Evolutionary conservation across 2,329 filamentous ascomycete species (phyloP), one percentile per base, ranked within the genome.

Genomic region (Camillea tinctor): DNA sequence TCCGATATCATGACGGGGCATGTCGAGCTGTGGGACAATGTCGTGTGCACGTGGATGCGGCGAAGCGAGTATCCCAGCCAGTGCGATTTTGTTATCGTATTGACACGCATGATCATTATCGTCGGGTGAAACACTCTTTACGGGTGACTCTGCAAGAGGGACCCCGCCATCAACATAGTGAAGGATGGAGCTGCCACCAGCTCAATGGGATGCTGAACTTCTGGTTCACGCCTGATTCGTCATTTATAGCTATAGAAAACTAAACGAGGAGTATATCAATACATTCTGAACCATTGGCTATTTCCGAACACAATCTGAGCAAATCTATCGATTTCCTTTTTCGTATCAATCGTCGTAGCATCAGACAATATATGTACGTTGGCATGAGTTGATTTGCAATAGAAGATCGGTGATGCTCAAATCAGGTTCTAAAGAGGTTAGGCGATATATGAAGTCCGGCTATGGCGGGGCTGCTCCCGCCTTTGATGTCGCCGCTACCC

Each of bases 21-120:
- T 60, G 58, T 48, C 58, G 54, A 6, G 51, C 58, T 24, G 55
- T 60, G 26, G 55, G 58, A 55, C 58, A 57, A 11, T 60, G 58
- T 24, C 58, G 58, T 19, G 26, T 60, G 30, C 1, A 1, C 21
- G 22, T 55, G 15, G 58, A 60, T 52, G 20, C 58, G 19, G 6
- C 48, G 30, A 57, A 51, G n/a, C 40, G 54, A 20, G 21, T 59
- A 51, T 3, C 8, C 19, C 44, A 59, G 49, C 57, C 57, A 15
- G 52, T 30, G 17, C 57, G 52, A 54, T 15, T 59, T 40, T 59
- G 24, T 52, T 52, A 52, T 52, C 57, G 57, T 22, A 56, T 30
- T 9, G 21, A 59, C 23, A 54, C 52, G n/a, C 40, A 19, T 15
- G 52, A 44, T 50, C 15, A 55, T 15, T 5, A 9, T 19, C 1